phyloP scores from a whole-genome alignment of 306 rosid species.

The Luffa aegyptiaca region DNA sequence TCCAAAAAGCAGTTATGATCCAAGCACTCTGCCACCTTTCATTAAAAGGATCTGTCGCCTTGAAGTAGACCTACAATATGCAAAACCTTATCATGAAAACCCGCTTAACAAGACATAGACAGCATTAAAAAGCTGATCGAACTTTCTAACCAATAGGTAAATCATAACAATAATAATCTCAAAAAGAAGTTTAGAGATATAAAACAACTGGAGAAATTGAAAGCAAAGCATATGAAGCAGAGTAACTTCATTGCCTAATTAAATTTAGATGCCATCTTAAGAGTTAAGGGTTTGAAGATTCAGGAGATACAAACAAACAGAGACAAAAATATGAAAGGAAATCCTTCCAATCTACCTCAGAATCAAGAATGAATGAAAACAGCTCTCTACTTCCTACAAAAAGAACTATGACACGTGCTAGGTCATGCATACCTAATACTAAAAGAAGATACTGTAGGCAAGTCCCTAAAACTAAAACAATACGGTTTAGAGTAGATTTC shows the following conservation, averaged over 20 bases:
- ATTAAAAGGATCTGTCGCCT: conserved; percentile 96
- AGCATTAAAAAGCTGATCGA: neutral
- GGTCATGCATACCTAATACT: neutral
- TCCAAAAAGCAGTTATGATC: conserved; percentile 97
- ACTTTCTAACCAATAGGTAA: neutral
- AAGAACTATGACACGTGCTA: neutral
- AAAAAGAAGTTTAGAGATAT: neutral
- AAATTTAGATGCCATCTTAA: neutral
- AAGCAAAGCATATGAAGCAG: neutral
- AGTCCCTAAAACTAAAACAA: neutral
- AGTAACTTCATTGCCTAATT: neutral
- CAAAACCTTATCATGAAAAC: conserved; percentile 5
- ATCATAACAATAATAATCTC: neutral
- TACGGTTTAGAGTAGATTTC: neutral
- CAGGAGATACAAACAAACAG: neutral
- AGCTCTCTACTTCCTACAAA: neutral
- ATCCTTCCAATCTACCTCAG: neutral
- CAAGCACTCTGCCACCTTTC: conserved; percentile 98
- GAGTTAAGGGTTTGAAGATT: neutral
- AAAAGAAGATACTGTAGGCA: neutral
- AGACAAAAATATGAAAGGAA: neutral
- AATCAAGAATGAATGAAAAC: neutral
- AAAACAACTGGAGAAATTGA: neutral
- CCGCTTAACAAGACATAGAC: neutral
- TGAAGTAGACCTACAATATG: conserved; percentile 67